phyloP scores from a whole-genome alignment of 169 alveolate genomes.

The Ichthyophthirius multifiliis region DNA sequence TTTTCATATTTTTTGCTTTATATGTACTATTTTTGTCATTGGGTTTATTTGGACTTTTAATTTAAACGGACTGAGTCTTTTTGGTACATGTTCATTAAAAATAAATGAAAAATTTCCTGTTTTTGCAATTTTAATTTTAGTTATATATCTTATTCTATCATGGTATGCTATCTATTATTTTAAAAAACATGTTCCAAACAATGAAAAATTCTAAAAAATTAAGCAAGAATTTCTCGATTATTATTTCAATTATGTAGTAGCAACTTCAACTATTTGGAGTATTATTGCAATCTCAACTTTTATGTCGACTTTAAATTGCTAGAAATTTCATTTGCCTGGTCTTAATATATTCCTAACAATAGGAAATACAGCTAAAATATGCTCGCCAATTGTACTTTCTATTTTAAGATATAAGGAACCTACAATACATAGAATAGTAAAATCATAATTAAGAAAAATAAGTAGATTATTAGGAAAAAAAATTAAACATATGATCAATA shows the following conservation, averaged over 20 bases:
- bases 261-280: conserved; percentile 26
- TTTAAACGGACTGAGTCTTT: conserved; percentile 12
- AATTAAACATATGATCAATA: no score
- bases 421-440: no score
- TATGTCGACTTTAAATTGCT: conserved; percentile 21
- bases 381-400: conserved; percentile 27
- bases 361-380: conserved; percentile 33
- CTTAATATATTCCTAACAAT: conserved; percentile 17
- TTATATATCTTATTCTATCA: conserved; percentile 14
- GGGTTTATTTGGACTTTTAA: background rate
- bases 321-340: conserved; percentile 7
- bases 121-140: conserved; percentile 20
- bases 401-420: conserved; percentile 32
- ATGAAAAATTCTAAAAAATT: conserved; percentile 1
- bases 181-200: conserved; percentile 28
- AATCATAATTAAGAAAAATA: no score
- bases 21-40: background rate
- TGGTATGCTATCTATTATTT: conserved; percentile 27
- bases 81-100: conserved; percentile 42
- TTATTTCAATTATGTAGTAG: conserved; percentile 19
- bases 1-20: background rate
- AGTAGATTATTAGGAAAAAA: no score
- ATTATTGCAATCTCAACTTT: conserved; percentile 6
- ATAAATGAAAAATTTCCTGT: conserved; percentile 13
- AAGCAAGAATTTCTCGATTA: conserved; percentile 19